Base-by-base conservation (phyloP, 352 stramenopile species). In the Paralagenidium karlingii region DNA sequence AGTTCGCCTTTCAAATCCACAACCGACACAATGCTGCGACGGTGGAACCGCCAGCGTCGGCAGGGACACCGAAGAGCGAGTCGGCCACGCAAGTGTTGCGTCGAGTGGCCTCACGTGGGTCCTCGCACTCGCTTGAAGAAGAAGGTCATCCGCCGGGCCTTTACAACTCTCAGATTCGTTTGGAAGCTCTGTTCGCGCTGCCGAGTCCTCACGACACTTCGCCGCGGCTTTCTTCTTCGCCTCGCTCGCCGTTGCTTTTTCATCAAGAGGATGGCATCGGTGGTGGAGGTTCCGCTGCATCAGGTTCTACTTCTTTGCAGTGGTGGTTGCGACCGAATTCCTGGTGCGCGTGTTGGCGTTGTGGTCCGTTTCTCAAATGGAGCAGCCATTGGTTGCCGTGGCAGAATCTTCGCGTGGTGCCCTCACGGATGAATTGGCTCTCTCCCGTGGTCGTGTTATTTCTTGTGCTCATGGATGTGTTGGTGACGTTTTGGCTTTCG, bases 401-500 rank as follows among this genome's bases (percentile, higher is more conserved):
- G 33, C 61, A 60, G 16, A 78, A 88, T 12, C 39, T 67, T 15
- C 53, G 38, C n/a, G 52, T 40, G 28, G 47, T 46, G 5, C 20
- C 25, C 0, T 19, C 41, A 8, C 44, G 28, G n/a, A 45, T 13
- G 18, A 34, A 49, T 13, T 77, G 68, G 49, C 0, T 73, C 12
- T 47, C 84, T 10, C 56, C 71, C 7, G 39, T 73, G 13, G 36
- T 42, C 26, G 54, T 87, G 51, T 53, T 91, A 0, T n/a, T 74
- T 21, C 49, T 88, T 5, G 36, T 91, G n/a, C 55, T 82, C 18
- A 46, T 58, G 12, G 78, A 91, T 37, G 63, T 73, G 42, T 58
- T 66, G 11, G 50, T 78, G 38, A 58, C 63, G 9, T 82, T 88
- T 45, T 85, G 65, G 67, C 67, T 87, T 27, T 42, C 87, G 26